Evolutionary conservation across 371 early-diverging fungal species (phyloP).

Genomic region (Capillidium heterosporum): DNA sequence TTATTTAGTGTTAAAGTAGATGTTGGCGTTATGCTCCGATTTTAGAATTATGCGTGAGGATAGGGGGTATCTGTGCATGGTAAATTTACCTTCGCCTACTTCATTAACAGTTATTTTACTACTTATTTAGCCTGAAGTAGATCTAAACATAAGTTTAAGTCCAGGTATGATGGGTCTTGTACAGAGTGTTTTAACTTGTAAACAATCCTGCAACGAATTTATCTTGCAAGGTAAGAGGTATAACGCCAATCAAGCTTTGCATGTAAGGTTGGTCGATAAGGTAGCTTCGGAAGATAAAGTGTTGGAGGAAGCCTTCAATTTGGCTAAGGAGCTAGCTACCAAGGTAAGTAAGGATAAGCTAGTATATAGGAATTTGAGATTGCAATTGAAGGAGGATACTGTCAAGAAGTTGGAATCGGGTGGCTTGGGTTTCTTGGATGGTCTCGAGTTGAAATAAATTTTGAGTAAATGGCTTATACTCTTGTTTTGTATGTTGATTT

Average conservation of each 20-base stretch:
- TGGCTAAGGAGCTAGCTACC: conserved; percentile 33
- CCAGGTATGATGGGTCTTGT: conserved; percentile 36
- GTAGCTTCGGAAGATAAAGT: conserved; percentile 21
- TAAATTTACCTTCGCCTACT: conserved; percentile 7
- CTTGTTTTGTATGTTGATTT: no score
- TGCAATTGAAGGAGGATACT: conserved; percentile 17
- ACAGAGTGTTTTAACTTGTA: neutral
- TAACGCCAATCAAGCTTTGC: conserved; percentile 37
- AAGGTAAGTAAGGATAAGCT: conserved; percentile 21
- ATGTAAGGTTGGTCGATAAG: conserved; percentile 36
- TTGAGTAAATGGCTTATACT: no score
- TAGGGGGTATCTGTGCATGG: conserved; percentile 57
- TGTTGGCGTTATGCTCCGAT: conserved; percentile 16
- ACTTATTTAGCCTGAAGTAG: conserved; percentile 38
- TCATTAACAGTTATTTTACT: no score
- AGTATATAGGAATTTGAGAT: conserved; percentile 12
- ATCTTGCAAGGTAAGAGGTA: conserved; percentile 47
- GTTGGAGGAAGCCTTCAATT: conserved; percentile 21
- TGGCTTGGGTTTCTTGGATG: neutral
- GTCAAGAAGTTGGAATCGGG: neutral
- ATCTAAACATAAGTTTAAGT: conserved; percentile 41
- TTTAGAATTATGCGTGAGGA: conserved; percentile 67
- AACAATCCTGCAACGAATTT: conserved; percentile 23
- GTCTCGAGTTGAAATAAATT: no score
- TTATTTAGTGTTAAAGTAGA: neutral